Base-by-base conservation (phyloP, 2,329 filamentous ascomycete genomes). In the Monilinia fructicola region DNA sequence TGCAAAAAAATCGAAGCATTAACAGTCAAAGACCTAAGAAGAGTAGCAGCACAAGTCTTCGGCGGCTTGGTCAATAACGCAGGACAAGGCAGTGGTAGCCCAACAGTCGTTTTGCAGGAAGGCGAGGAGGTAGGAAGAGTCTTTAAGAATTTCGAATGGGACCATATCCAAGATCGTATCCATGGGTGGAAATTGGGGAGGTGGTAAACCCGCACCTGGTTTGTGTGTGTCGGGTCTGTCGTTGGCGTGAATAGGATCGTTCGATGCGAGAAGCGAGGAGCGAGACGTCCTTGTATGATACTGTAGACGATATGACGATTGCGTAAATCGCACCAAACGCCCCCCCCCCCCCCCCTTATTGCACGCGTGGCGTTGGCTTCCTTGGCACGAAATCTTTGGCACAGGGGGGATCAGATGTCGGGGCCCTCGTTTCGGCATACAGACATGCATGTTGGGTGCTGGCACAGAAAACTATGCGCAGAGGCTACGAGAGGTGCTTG, bases 101-200 rank as follows among this genome's bases (percentile, higher is more conserved):
- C 95, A 4, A 99, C 95, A 0, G 93, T 99, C 31, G 94, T 99
- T 54, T 76, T 99, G 74, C 94, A 98, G 81, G 94, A 97, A 80
- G 92, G 92, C 31, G 87, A 93, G 76, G 84, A 90, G 71, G 70
- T 74, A 65, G 89, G 89, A 0, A 82, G 89, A 38, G 87, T 83
- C 74, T 83, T 48, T 16, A 89, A 86, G 72, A 81, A 87, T 42
- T 86, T 96, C 77, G 83, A 83, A 35, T 98, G 95, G 93, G 89
- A 90, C 63, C 90, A 96, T 78, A 94, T 98, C 54, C 93, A 98
- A 81, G 88, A 93, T 67, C 84, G 90, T 65, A 95, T 98, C 73
- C 86, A 88, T 54, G 84, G 85, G 75, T 97, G 93, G 92, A 89
- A 91, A 74, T 78, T 98, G 69, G 93, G 93, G 6, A 85, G 84